Conservation (phyloP, 805 yeast genomes). For the Zygoascus biomembranicola region DNA sequence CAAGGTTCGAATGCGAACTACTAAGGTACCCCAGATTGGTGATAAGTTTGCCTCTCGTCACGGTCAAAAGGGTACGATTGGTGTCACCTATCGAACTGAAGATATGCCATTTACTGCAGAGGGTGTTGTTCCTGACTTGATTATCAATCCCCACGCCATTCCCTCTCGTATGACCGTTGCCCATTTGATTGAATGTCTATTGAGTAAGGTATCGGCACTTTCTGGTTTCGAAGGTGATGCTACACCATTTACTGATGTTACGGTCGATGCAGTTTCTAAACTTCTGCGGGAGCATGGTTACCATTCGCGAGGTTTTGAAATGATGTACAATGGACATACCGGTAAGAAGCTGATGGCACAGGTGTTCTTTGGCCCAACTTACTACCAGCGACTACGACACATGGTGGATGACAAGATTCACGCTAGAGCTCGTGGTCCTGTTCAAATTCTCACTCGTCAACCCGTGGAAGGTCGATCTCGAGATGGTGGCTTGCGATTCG, state of each 20-base stretch:
- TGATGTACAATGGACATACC: slow-evolving; percentile 97
- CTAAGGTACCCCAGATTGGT: slow-evolving; percentile 97
- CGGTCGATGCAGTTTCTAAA: slow-evolving; percentile 93
- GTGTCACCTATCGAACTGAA: slow-evolving; percentile 96
- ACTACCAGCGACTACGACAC: slow-evolving; percentile 96
- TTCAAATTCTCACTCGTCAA: slow-evolving; percentile 94
- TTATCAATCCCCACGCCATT: slow-evolving; percentile 98
- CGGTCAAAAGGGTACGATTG: slow-evolving; percentile 99
- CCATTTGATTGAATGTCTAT: slow-evolving; percentile 94
- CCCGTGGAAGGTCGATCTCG: slow-evolving; percentile 99
- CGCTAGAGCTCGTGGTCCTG: slow-evolving; percentile 99
- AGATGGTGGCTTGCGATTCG: slow-evolving; percentile 98
- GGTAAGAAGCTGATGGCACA: slow-evolving; percentile 98
- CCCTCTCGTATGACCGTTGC: slow-evolving; percentile 99
- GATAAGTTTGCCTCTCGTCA: slow-evolving; percentile 99
- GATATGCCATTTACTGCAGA: slow-evolving; percentile 97
- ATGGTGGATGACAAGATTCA: slow-evolving; percentile 99
- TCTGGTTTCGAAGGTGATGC: slow-evolving; percentile 99
- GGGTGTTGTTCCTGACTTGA: slow-evolving; percentile 95
- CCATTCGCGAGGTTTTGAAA: slow-evolving; percentile 97
- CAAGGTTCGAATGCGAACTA: slow-evolving; percentile 97
- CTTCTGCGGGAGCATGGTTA: slow-evolving; percentile 91
- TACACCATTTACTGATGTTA: slow-evolving; percentile 96
- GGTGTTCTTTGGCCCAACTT: slow-evolving; percentile 98
- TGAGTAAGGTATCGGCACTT: slow-evolving; percentile 88